Conservation (phyloP, 129 eudicot species). For the Flaveria ramosissima region DNA sequence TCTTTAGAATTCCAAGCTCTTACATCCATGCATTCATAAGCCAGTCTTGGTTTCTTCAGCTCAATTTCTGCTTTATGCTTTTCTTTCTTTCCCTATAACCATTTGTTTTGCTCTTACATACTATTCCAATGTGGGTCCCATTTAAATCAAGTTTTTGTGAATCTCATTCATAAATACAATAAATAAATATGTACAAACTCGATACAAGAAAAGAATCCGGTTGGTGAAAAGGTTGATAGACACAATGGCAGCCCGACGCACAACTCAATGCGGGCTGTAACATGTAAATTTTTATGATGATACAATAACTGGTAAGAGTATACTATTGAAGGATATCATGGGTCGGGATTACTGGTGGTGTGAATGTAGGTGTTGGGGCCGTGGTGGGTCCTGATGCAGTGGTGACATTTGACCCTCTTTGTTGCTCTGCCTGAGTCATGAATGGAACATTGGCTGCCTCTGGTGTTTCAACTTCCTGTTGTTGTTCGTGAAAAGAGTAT, state of each 20-base stretch:
- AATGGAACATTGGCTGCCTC: constrained; percentile 66
- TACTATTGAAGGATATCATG: constrained; percentile 38
- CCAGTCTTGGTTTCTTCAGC: constrained; percentile 65
- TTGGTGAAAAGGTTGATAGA: constrained; percentile 22
- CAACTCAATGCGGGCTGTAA: constrained; percentile 25
- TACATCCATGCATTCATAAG: constrained; percentile 51
- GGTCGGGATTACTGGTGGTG: constrained; percentile 27
- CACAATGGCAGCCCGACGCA: constrained; percentile 29
- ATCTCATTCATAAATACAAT: not conserved
- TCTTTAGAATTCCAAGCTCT: constrained; percentile 71
- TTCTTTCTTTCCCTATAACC: constrained; percentile 55
- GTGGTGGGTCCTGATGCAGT: constrained; percentile 40
- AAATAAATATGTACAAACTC: constrained; percentile 18
- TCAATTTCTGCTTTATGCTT: constrained; percentile 77
- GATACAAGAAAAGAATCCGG: constrained; percentile 21
- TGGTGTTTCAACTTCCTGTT: constrained; percentile 71
- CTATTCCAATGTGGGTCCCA: constrained; percentile 24
- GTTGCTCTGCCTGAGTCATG: constrained; percentile 66
- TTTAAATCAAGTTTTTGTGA: constrained; percentile 11
- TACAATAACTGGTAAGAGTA: constrained; percentile 17
- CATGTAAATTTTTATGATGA: constrained; percentile 11
- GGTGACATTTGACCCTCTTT: constrained; percentile 61
- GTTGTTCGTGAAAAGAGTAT: not conserved
- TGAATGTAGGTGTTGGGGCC: constrained; percentile 37
- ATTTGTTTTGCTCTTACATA: constrained; percentile 11